Conservation (phyloP, 1,139 yeast species). For the Kurtzmaniella quercitrusa region DNA sequence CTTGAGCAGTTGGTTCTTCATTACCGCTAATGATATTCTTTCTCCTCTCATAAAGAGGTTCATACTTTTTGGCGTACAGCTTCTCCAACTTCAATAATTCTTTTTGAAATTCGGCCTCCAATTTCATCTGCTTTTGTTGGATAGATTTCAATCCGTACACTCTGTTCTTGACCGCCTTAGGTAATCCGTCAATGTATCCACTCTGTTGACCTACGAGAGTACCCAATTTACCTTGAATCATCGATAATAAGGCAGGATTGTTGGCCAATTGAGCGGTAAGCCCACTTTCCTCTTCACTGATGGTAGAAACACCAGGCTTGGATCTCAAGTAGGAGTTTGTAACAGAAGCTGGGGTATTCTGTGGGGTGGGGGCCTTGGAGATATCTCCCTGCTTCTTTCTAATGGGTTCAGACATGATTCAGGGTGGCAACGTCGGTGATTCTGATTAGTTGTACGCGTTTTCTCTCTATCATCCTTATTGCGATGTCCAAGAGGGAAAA, state of each 20-base stretch:
- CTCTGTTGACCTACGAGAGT: constrained; percentile 80
- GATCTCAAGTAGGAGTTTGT: constrained; percentile 70
- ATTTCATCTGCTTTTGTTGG: constrained; percentile 73
- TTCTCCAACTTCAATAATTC: constrained; percentile 86
- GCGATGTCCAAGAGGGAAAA: background rate
- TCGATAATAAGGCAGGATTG: constrained; percentile 73
- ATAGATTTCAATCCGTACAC: constrained; percentile 81
- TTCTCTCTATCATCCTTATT: background rate
- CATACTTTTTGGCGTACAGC: constrained; percentile 67
- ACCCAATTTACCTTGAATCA: constrained; percentile 90
- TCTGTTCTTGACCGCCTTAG: constrained; percentile 71
- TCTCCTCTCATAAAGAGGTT: constrained; percentile 76
- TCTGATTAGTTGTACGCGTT: background rate
- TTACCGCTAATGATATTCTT: constrained; percentile 67
- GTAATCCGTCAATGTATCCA: constrained; percentile 78
- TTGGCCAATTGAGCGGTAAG: constrained; percentile 51
- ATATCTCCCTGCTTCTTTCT: constrained; percentile 68
- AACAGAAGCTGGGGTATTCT: constrained; percentile 93
- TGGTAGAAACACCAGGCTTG: constrained; percentile 74
- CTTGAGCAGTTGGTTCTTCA: constrained; percentile 73
- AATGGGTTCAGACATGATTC: constrained; percentile 64
- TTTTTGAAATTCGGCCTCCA: constrained; percentile 89
- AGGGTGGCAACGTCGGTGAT: background rate
- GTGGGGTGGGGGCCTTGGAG: constrained; percentile 97
- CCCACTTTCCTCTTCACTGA: constrained; percentile 54